A percentile compares a stretch with the other conserved stretches of the same genome.
These are phyloP conservation scores for Sclerotinia trifoliorum DNA, from an alignment of 2,329 filamentous ascomycete genomes.

Conservation along the genomic window DNA sequence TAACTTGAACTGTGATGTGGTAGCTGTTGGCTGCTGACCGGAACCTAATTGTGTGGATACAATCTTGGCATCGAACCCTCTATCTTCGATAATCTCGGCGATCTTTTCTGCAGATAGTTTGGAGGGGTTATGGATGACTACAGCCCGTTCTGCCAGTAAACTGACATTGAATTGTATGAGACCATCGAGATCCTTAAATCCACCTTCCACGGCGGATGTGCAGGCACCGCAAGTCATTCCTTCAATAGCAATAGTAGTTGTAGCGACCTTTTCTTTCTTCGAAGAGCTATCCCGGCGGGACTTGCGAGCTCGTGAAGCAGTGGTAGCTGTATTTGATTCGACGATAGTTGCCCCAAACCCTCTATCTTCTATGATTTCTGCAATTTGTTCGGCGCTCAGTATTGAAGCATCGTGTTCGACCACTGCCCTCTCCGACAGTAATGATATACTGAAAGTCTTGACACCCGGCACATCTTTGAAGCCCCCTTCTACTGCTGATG, in stretches of 20 bases:
- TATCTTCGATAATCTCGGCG: constrained; percentile 79
- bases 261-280: constrained; percentile 49
- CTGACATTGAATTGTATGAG: constrained; percentile 91
- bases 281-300: constrained; percentile 34
- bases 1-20: constrained; percentile 75
- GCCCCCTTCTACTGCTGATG: constrained; percentile 77
- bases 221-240: constrained; percentile 98
- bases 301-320: constrained; percentile 39
- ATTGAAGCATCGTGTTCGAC: constrained; percentile 70
- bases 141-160: constrained; percentile 85
- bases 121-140: constrained; percentile 76
- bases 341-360: constrained; percentile 80
- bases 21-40: constrained; percentile 54
- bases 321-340: constrained; percentile 58
- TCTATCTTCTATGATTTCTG: constrained; percentile 63
- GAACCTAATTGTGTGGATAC: constrained; percentile 67
- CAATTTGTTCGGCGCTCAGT: constrained; percentile 53
- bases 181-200: constrained; percentile 74
- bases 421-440: constrained; percentile 81
- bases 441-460: constrained; percentile 74
- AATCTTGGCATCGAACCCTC: constrained; percentile 84
- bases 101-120: constrained; percentile 73
- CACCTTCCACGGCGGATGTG: constrained; percentile 84
- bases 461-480: constrained; percentile 74
- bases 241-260: constrained; percentile 84